Evolutionary conservation across 2,329 filamentous ascomycete genomes (phyloP), one percentile per base, ranked within the genome.

Genomic region (Aspergillus fructus): DNA sequence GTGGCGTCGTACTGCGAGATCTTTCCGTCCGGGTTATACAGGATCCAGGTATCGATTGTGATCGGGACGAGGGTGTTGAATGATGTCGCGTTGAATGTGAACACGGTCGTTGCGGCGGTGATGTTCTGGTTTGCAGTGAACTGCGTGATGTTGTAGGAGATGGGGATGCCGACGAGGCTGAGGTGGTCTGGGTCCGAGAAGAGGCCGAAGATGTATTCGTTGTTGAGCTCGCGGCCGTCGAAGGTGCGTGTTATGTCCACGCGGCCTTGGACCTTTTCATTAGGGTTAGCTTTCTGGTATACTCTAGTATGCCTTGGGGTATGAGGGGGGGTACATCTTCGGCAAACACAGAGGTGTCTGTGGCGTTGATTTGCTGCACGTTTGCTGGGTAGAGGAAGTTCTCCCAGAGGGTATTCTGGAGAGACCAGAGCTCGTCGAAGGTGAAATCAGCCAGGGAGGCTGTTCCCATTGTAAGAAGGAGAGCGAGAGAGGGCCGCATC

Each of bases 211-310:
- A 62, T 56, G 23, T 62, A 59, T 30, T 62, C 57, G 4, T 45
- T 60, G 43, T 62, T 62, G 2, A 62, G 53, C 7, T 58, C 52
- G 42, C 53, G 52, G 33, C 60, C 58, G 23, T 60, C 49, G 27
- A 60, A 60, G 8, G 55, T 53, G 0, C 57, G 53, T 1, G 59
- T 62, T 37, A 59, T 56, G 42, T 62, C 57, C 17, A 62, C 57
- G 12, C 57, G 59, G 33, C 59, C 59, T 55, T 81, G 40, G 76
- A 77, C 47, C 59, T 67, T 5, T n/a, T n/a, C 1, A 27, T 4
- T 37, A 4, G 24, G 17, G 11, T 45, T 15, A 21, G 21, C 21
- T 21, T 21, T 21, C 21, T 2, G 2, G 3, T 21, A 4, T 21
- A 21, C 21, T 21, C 3, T 21, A 3, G 1, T 21, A 21, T 0